Evolutionary conservation across 2,329 filamentous ascomycete species (phyloP).

Genomic region (Dactylellina haptotyla): DNA sequence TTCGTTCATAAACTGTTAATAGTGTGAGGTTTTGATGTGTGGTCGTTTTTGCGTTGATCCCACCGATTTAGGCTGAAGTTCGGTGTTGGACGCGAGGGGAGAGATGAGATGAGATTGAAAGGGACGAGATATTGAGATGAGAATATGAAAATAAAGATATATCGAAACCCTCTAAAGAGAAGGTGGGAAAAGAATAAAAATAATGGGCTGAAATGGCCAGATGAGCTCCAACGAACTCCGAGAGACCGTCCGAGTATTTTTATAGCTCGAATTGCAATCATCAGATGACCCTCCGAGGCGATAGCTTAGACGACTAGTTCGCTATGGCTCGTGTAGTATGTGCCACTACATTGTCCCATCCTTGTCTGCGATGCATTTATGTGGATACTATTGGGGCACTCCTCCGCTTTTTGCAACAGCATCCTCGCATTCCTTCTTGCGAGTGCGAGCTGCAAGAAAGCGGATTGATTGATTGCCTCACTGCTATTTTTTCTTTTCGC

Average conservation of each 20-base stretch:
- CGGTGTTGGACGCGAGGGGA: not conserved
- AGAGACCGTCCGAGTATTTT: constrained; percentile 18
- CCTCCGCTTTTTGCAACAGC: constrained; percentile 34
- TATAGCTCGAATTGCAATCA: constrained; percentile 19
- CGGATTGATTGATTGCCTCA: not conserved
- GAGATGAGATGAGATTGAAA: no score
- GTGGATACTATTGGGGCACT: constrained; percentile 10
- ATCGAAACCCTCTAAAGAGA: not conserved
- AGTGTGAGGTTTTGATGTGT: not conserved
- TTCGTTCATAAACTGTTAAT: not conserved
- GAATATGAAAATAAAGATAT: not conserved
- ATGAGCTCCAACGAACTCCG: not conserved
- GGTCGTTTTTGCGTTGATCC: not conserved
- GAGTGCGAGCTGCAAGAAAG: not conserved
- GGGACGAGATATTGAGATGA: not conserved
- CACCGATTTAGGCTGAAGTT: not conserved
- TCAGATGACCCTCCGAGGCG: constrained; percentile 28
- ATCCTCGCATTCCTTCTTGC: not conserved
- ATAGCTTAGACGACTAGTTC: constrained; percentile 1
- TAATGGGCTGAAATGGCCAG: not conserved
- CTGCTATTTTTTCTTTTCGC: not conserved
- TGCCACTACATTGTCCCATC: constrained; percentile 23
- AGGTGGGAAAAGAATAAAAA: not conserved
- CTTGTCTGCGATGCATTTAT: constrained; percentile 26
- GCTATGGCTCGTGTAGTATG: constrained; percentile 13